Base-by-base conservation (phyloP, 1,284 basidiomycete species). In the Neolentinus lepideus region DNA sequence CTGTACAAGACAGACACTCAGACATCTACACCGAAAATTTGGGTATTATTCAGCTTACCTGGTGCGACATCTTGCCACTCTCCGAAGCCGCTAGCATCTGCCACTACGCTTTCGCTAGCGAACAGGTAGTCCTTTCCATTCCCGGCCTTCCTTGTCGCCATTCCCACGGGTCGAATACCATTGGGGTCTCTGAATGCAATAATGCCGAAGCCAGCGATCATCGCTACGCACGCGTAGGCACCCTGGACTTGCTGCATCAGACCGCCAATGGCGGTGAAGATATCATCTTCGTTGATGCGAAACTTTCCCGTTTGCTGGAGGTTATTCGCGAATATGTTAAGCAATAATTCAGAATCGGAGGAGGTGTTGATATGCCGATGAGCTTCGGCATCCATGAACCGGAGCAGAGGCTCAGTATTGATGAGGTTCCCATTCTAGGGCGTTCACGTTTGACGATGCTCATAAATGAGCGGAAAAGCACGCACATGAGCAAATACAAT, bases 131-230 rank as follows among this genome's bases (percentile, higher is more conserved):
- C 97, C 51, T 71, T 76, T 3, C 88, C 88, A 6, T 72, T 71
- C 3, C 69, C 70, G 12, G 68, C 59, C 61, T 79, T 80, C 55
- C 92, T 79, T 19, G 80, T 79, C 3, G 83, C 93, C 77, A 94
- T 82, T 2, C 94, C 94, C 24, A 94, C 76, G 1, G 96, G 97
- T 35, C 96, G 83, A 62, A 99, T 98, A 56, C 96, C 96, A 69
- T 98, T 98, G n/a, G 96, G 97, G 71, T 99, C 97, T 60, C 97
- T 83, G 78, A 99, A 99, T 0, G 92, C 97, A 66, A 99, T 95
- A 63, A 99, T 90, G 4, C 97, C 97, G 71, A 99, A 99, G 43
- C 97, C 97, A 46, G 97, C 97, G 36, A 99, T 83, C 96, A 99
- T 98, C 25, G 92, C 94, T 21, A 95, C 89, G 68, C 96, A 98